Evolutionary conservation across 108 stramenopile species (phyloP).

Genomic region (Discostella pseudostelligera): DNA sequence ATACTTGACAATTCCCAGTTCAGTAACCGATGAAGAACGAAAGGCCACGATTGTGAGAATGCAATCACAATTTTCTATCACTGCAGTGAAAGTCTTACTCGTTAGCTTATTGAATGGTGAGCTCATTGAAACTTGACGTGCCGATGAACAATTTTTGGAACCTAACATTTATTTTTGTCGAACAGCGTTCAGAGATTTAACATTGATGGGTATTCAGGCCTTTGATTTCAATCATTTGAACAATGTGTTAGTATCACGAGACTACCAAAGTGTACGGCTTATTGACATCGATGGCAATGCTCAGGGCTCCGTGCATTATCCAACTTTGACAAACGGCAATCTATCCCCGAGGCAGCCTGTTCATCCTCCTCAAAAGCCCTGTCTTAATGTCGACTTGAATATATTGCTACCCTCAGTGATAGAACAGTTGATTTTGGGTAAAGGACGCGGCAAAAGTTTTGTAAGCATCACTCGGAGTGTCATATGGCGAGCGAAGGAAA

Average conservation of each 20-base stretch:
- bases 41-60: constrained; percentile 30
- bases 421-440: constrained; percentile 67
- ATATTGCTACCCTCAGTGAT: constrained; percentile 62
- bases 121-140: not conserved
- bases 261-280: constrained; percentile 54
- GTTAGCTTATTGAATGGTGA: constrained; percentile 66
- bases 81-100: constrained; percentile 64
- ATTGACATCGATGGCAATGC: constrained; percentile 68
- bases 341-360: not conserved
- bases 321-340: constrained; percentile 3
- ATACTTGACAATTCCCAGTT: constrained; percentile 30
- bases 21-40: constrained; percentile 15
- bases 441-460: constrained; percentile 61
- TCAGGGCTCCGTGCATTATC: constrained; percentile 49
- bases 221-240: constrained; percentile 80
- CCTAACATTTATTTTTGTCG: not conserved
- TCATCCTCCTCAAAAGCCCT: constrained; percentile 52
- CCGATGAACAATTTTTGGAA: not conserved
- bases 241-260: constrained; percentile 75
- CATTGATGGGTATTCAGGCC: constrained; percentile 72
- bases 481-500: constrained; percentile 61
- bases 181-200: constrained; percentile 38
- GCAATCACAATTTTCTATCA: constrained; percentile 58
- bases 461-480: constrained; percentile 57
- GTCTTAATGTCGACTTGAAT: constrained; percentile 66